These are phyloP conservation scores for Pochonia chlamydosporia DNA, from an alignment of 2,329 filamentous ascomycete genomes.

Conservation along the genomic window DNA sequence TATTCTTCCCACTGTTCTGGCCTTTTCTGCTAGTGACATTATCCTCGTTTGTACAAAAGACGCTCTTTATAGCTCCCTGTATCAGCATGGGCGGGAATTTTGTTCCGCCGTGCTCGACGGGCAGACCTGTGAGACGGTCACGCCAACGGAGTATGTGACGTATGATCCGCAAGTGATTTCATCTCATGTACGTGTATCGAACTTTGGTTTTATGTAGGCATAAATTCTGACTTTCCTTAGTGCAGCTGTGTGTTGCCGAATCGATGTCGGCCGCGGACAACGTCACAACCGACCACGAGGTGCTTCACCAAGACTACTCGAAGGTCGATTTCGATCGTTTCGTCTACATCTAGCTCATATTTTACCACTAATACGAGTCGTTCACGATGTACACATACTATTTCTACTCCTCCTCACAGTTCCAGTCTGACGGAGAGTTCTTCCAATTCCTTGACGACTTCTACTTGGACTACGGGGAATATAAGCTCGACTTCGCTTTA, in stretches of 20 bases:
- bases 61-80: slow-evolving; percentile 24
- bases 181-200: slow-evolving; percentile 21
- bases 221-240: slow-evolving; percentile 9
- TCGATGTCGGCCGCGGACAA: background rate
- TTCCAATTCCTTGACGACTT: background rate
- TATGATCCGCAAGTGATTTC: slow-evolving; percentile 23
- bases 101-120: slow-evolving; percentile 23
- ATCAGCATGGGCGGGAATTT: slow-evolving; percentile 18
- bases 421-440: too few relatives aligned
- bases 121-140: slow-evolving; percentile 13
- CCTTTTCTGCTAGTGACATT: background rate
- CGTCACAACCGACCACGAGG: background rate
- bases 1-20: background rate
- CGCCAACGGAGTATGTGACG: slow-evolving; percentile 21
- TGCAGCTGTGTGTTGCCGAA: slow-evolving; percentile 21
- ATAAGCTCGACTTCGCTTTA: background rate
- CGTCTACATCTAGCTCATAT: background rate
- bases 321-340: background rate
- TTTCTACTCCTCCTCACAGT: background rate
- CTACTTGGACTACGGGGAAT: background rate
- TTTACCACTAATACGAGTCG: background rate
- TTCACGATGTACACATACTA: too few relatives aligned
- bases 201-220: background rate
- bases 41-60: slow-evolving; percentile 19
- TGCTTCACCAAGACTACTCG: background rate